Base-by-base conservation (phyloP, 176 grass and related monocot genomes). In the Calamus simplicifolius region DNA sequence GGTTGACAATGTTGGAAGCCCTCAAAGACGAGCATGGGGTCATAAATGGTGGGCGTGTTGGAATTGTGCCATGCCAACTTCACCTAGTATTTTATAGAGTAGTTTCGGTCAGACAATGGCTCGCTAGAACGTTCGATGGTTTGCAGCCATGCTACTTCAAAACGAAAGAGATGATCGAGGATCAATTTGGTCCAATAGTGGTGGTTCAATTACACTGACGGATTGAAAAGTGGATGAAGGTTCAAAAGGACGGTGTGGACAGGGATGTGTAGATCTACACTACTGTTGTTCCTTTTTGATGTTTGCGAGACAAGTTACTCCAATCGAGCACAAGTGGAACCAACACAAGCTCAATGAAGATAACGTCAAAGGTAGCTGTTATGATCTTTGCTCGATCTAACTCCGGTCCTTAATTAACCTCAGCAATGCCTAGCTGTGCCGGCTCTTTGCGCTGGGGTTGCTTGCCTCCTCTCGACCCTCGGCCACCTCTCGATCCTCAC, bases 161-260 rank as follows among this genome's bases (percentile, higher is more conserved):
- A 38, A 70, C 68, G 2, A 55, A 55, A 15, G 68, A 59, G 19
- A 59, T 70, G 21, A n/a, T n/a, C n/a, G n/a, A 1, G 21, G 21
- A 23, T 23, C 21, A 23, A 23, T 23, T 1, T 23, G 21, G 21
- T 23, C 21, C 21, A 23, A 23, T 70, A 55, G 68, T 35, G 68
- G 43, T 19, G 68, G 0, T 12, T 18, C 23, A 35, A 38, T 6
- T 58, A 71, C 68, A 3, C 21, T 25, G 48, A 8, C 56, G 68
- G 21, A 71, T 71, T 43, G 68, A 71, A 16, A 25, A 48, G 38
- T 71, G 68, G 68, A 71, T 71, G 68, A n/a, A n/a, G n/a, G 48
- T 71, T 6, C 68, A 71, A 56, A 58, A 60, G 68, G 17, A 43
- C 25, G 23, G 62, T 25, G 49, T 12, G 5, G 62, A 23, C 1